A percentile compares a stretch with the other conserved stretches of the same genome.
Evolutionary conservation across 2,329 filamentous ascomycete genomes (phyloP).

Genomic region (Meredithiella fracta): DNA sequence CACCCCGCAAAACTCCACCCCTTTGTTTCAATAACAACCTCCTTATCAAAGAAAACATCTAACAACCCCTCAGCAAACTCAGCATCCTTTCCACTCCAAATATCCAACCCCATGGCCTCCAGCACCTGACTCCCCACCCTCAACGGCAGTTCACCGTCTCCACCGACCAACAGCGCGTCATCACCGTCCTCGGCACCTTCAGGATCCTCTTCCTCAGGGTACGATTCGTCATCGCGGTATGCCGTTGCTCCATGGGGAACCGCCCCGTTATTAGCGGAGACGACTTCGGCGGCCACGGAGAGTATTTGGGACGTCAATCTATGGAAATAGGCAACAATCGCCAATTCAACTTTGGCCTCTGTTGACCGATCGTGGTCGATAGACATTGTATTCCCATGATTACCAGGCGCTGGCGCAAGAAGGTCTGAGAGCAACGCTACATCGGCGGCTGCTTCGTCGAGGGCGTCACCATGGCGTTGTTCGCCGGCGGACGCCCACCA

Average conservation of each 20-base stretch:
- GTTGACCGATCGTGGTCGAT: background rate
- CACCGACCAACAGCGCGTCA: constrained; percentile 23
- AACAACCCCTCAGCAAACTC: constrained; percentile 48
- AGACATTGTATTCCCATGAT: background rate
- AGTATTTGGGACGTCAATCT: constrained; percentile 53
- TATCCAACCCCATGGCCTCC: constrained; percentile 57
- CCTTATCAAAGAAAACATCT: constrained; percentile 47
- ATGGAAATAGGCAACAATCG: constrained; percentile 69
- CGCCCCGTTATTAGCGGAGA: constrained; percentile 25
- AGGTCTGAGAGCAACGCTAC: constrained; percentile 36
- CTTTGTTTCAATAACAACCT: constrained; percentile 47
- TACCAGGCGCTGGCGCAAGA: constrained; percentile 21
- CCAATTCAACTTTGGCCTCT: constrained; percentile 43
- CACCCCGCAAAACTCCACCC: constrained; percentile 59
- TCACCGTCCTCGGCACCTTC: constrained; percentile 16
- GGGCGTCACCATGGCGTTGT: constrained; percentile 42
- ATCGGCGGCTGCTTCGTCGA: constrained; percentile 40
- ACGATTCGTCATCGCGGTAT: constrained; percentile 21
- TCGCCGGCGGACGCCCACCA: constrained; percentile 83
- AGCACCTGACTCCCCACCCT: constrained; percentile 48
- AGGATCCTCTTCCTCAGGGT: constrained; percentile 18
- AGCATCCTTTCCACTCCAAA: constrained; percentile 58
- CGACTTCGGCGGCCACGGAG: constrained; percentile 43
- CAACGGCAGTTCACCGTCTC: constrained; percentile 20
- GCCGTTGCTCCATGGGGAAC: constrained; percentile 21